Percentiles rank a stretch among this genome's conserved stretches.
These are phyloP conservation scores for Areca catechu DNA, from an alignment of 176 grass and related monocot species.

Conservation along the genomic window DNA sequence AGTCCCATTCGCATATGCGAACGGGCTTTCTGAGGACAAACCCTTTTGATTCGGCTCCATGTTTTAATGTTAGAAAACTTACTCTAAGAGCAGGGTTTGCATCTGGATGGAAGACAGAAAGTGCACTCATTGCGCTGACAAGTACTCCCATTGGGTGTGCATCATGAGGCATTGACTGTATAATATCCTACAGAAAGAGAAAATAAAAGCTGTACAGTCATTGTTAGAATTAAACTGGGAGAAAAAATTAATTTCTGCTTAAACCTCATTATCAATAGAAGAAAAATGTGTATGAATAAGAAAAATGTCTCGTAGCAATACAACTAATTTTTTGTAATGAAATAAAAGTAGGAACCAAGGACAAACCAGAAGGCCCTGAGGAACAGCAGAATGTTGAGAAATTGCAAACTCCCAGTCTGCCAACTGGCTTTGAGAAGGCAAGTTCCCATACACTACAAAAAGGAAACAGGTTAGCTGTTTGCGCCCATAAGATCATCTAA, in stretches of 20 bases:
- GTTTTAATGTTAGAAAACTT: conserved; percentile 10
- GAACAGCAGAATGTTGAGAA: conserved; percentile 90
- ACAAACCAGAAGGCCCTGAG: conserved; percentile 82
- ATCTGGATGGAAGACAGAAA: conserved; percentile 98
- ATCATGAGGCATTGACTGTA: conserved; percentile 98
- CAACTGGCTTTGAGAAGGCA: conserved; percentile 64
- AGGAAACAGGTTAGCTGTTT: conserved; percentile 9
- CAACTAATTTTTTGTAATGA: too few relatives aligned
- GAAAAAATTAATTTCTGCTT: too few relatives aligned
- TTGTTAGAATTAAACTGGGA: too few relatives aligned
- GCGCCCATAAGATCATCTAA: neutral
- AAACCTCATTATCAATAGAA: too few relatives aligned
- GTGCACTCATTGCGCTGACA: conserved; percentile 82
- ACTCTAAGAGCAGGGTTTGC: conserved; percentile 96
- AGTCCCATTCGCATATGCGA: too few relatives aligned
- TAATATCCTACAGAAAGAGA: conserved; percentile 56
- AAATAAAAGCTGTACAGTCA: neutral
- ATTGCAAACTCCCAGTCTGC: conserved; percentile 79
- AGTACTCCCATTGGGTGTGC: conserved; percentile 98
- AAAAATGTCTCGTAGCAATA: too few relatives aligned
- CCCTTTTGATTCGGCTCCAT: too few relatives aligned
- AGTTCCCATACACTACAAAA: conserved; percentile 69
- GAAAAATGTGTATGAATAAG: too few relatives aligned
- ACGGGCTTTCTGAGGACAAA: too few relatives aligned
- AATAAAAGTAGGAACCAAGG: neutral